Evolutionary conservation across 1,284 basidiomycete species (phyloP), one percentile per base, ranked within the genome.

Genomic region (Psilocybe mexicana): DNA sequence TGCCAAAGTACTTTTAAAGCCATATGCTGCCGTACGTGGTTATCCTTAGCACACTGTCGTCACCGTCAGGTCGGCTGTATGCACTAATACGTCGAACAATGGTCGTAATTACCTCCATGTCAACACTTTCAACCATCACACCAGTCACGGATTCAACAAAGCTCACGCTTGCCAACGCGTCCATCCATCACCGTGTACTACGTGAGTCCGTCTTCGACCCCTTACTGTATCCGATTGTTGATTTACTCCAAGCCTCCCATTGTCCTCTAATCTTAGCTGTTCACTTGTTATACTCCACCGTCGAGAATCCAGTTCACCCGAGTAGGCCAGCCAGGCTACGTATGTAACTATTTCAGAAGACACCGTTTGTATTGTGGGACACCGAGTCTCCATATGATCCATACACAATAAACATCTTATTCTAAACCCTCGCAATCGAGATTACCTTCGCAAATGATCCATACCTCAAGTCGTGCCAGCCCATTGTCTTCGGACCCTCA

Each of bases 1-100:
- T 26, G 5, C 18, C 28, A 26, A 28, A 10, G 25, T 43, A 52
- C 50, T 35, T 48, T 7, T 43, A 26, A 36, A 52, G 50, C 8
- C 40, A 48, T 48, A 35, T 33, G 46, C 7, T 33, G 18, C 46
- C 46, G 28, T 48, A 18, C 18, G 18, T 18, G 18, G 18, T 18
- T 18, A 14, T n/a, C 46, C 7, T n/a, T 26, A 48, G 30, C 30
- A 24, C 30, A 18, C 46, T 14, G 28, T 33, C 46, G 14, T 48
- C 30, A 40, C 38, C 12, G 3, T 3, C 38, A 40, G 10, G 4
- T 40, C 38, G 38, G 3, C 11, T 12, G 10, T 40, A 11, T 48
- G 35, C 14, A 28, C 50, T 40, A 57, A 48, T 47, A 2, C 33
- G 50, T 52, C 55, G 55, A 57, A 57, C 55, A 57, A 57, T 57